Evolutionary conservation across 179 eudicot species (phyloP), one percentile per base, ranked within the genome.

Genomic region (Camellia oleifera): DNA sequence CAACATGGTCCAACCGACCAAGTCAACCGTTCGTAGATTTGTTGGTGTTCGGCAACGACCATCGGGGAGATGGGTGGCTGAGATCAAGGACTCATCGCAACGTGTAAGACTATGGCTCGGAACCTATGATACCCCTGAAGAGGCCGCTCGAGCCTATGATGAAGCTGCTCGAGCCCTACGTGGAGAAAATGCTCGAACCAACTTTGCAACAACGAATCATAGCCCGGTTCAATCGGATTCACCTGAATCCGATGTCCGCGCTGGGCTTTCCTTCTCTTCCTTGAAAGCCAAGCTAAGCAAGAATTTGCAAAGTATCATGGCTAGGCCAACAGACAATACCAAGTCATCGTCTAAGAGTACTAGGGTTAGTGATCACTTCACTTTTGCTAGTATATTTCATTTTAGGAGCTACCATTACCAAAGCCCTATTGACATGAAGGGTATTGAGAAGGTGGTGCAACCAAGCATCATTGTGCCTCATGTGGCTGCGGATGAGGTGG

Each of bases 51-150:
- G 91, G 7, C 91, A 88, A 76, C 69, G 91, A 80, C 91, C 91
- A 3, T 88, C 89, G 0, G 91, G 91, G 44, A 78, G 89, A 76
- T 88, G 91, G 91, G 91, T 86, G 0, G 91, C 91, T 2, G 91
- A 88, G 84, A 88, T 88, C 66, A 86, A 86, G 76, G 91, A 88
- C 79, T 86, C 91, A 11, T 83, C 89, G 40, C 91, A 86, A 76
- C 83, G 82, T 1, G 85, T 88, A 14, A 66, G 91, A 63, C 74
- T 88, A 46, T 88, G 91, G 91, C 88, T 88, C 0, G 91, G 91
- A 80, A 88, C 91, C 14, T 88, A 84, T 23, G 91, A 88, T 75
- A 83, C 91, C 10, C 84, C 91, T 1, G 89, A 88, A 73, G 91
- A 86, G 75, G 91, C 91, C 15, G 91, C 91, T 2, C 82, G 83